Percentiles rank a stretch among this genome's conserved stretches.
Conservation (phyloP, 148 eudicot species). For the Hydrangea macrophylla region DNA sequence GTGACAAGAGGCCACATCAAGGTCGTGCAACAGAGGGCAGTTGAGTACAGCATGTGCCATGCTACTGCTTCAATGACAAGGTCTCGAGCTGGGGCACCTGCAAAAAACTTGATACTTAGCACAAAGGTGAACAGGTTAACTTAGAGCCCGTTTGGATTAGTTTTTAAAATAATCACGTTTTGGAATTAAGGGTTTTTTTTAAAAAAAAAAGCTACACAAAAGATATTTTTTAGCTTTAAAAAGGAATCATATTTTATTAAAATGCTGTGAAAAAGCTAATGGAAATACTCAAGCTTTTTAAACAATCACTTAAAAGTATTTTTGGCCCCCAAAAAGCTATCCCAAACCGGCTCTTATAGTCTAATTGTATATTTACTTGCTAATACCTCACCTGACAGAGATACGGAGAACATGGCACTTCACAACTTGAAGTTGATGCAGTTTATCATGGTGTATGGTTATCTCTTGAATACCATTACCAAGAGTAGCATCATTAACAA, state of each 20-base stretch:
- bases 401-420: conserved; percentile 84
- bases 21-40: conserved; percentile 83
- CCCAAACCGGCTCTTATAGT: no score
- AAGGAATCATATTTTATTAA: no score
- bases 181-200: no score
- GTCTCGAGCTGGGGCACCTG: conserved; percentile 90
- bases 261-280: no score
- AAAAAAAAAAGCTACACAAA: no score
- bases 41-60: conserved; percentile 89
- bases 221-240: no score
- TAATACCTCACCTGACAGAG: conserved; percentile 58
- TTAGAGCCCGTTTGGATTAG: no score
- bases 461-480: conserved; percentile 90
- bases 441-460: conserved; percentile 65
- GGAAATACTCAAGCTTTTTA: no score
- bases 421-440: conserved; percentile 69
- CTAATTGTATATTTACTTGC: conserved; percentile 2
- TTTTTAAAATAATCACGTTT: no score
- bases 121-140: background rate
- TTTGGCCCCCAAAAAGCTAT: no score
- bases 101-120: conserved; percentile 21
- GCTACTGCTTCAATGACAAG: conserved; percentile 82
- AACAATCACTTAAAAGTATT: no score
- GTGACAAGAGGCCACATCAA: conserved; percentile 94
- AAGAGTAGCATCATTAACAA: conserved; percentile 71